phyloP scores from a whole-genome alignment of 164 flowering plant genomes.

The Taxillus chinensis region DNA sequence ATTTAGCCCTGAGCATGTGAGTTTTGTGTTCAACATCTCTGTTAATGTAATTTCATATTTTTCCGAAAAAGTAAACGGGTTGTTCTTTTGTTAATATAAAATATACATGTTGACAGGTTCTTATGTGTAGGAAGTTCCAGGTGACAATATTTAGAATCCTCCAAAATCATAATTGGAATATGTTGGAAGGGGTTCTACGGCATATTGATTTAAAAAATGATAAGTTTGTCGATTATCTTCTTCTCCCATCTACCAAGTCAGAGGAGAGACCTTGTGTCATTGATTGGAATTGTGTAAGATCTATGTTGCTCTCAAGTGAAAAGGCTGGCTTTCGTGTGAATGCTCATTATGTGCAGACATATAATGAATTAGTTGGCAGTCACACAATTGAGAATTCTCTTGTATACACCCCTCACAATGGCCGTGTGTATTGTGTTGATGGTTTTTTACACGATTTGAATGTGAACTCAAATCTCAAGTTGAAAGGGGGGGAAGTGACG shows the following conservation, averaged over 20 bases:
- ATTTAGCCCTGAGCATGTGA: constrained; percentile 45
- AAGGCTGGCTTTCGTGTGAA: constrained; percentile 8
- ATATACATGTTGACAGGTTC: constrained; percentile 33
- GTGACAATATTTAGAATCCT: constrained; percentile 40
- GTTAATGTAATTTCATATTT: background rate
- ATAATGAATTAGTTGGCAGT: constrained; percentile 32
- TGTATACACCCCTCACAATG: constrained; percentile 74
- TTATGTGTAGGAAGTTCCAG: constrained; percentile 53
- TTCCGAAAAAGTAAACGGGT: background rate
- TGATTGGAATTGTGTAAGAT: constrained; percentile 49
- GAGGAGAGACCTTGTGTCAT: constrained; percentile 5
- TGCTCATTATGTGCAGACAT: constrained; percentile 27
- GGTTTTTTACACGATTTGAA: constrained; percentile 35
- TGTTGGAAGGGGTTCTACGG: constrained; percentile 21
- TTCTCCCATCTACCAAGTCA: constrained; percentile 41
- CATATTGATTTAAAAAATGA: constrained; percentile 8
- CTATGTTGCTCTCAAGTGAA: constrained; percentile 19
- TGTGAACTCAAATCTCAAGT: constrained; percentile 39
- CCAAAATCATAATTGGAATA: constrained; percentile 25
- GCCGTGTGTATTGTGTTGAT: constrained; percentile 33
- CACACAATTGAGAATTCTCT: constrained; percentile 50
- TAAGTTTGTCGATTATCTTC: constrained; percentile 36
- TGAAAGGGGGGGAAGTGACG: constrained; percentile 12
- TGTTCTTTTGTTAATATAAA: background rate
- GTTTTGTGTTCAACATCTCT: background rate